Conservation (phyloP, 352 stramenopile species). For the Nothophytophthora sp. region DNA sequence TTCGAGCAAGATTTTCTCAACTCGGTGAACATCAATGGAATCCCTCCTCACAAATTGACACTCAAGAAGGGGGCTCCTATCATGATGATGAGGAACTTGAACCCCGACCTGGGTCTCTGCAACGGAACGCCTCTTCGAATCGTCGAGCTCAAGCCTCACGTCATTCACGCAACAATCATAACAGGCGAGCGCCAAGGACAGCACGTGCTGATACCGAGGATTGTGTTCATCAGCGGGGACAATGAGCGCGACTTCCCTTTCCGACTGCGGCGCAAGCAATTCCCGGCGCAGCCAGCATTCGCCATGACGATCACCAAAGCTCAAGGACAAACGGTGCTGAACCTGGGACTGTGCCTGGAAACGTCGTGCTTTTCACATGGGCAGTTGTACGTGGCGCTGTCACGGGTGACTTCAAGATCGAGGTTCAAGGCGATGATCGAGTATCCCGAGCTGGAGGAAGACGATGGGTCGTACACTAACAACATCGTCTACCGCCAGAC, state of each 20-base stretch:
- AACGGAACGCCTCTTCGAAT: conserved; percentile 32
- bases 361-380: conserved; percentile 20
- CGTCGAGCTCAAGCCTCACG: conserved; percentile 16
- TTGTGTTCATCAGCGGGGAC: conserved; percentile 18
- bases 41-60: conserved; percentile 24
- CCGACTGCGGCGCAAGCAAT: conserved; percentile 16
- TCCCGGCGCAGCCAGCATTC: conserved; percentile 18
- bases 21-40: conserved; percentile 21
- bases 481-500: no score
- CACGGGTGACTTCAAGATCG: conserved; percentile 10
- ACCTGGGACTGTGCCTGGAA: conserved; percentile 17
- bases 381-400: conserved; percentile 33
- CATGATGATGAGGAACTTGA: conserved; percentile 38
- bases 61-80: conserved; percentile 23
- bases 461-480: no score
- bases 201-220: conserved; percentile 10
- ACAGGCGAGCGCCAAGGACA: conserved; percentile 11
- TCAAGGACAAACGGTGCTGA: conserved; percentile 26
- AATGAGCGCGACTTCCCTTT: conserved; percentile 13
- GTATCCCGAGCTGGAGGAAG: no score
- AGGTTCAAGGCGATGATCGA: no score
- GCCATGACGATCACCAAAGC: conserved; percentile 38
- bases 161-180: conserved; percentile 33
- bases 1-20: conserved; percentile 4
- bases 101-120: conserved; percentile 17